Evolutionary conservation across 371 early-diverging fungal species (phyloP), one percentile per base, ranked within the genome.

Genomic region (Mortierella sp.): DNA sequence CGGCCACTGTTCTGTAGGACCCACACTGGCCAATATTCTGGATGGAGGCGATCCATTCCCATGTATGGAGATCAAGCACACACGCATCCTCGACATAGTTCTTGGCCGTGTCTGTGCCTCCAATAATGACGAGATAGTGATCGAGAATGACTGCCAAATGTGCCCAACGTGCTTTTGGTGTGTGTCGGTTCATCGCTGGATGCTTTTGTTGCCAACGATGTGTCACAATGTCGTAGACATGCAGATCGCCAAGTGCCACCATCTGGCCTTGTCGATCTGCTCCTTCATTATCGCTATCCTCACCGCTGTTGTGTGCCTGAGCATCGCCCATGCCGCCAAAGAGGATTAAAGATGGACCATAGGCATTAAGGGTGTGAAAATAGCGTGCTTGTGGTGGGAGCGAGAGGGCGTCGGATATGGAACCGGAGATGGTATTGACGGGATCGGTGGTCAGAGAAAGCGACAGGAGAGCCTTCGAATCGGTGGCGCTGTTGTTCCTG

Each of bases 31-130:
- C 81, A 48, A 82, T 82, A 32, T 79, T 71, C 46, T 66, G 70
- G 51, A 81, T 52, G 4, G 80, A 80, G 14, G 78, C 69, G 9
- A 89, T 80, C 92, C 92, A 92, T 19, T 81, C 79, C 53, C 84
- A 82, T 0, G 82, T 68, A 6, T 76, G 81, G 21, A 92, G 68
- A 56, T 90, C 89, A 17, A 89, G 83, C 2, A 92, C 87, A 49
- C 91, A 90, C 37, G 89, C 84, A 67, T 92, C 92, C 61, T 88
- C 86, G 21, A 92, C 83, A 56, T 92, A 92, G 28, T 84, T 88
- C 59, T 91, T 91, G 23, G 73, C 79, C 51, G 90, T 80, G 48
- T 91, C 91, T 62, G 92, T 92, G 2, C 93, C 93, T 24, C 93
- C 93, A 56, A 92, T 86, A 11, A 92, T 79, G 19, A 92, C 72